A percentile compares a stretch with the other conserved stretches of the same genome.
Evolutionary conservation across 305 asterid species (phyloP).

Genomic region (Fraxinus platypoda): DNA sequence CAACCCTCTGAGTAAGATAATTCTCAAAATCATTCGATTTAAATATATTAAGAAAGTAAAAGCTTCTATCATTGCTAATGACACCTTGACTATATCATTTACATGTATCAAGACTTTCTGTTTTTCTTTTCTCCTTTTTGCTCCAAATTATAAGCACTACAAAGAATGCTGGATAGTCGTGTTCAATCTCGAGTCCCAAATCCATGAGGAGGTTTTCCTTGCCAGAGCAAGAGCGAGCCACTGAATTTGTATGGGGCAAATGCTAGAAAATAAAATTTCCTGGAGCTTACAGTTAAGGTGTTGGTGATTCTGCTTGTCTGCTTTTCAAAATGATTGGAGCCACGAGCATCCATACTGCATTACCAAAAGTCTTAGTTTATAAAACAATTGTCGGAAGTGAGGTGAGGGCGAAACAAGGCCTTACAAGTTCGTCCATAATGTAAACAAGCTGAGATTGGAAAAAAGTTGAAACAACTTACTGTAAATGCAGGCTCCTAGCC

Average conservation of each 20-base stretch:
- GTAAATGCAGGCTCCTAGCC: constrained; percentile 52
- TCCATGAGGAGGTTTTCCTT: background rate
- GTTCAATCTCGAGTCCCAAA: background rate
- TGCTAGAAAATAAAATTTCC: background rate
- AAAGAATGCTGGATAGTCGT: background rate
- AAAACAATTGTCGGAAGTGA: background rate
- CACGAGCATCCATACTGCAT: constrained; percentile 44
- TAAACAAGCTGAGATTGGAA: background rate
- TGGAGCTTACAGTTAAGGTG: background rate
- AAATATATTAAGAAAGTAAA: background rate
- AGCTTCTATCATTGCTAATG: background rate
- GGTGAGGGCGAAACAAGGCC: background rate
- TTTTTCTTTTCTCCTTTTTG: background rate
- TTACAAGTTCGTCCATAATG: background rate
- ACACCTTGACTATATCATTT: constrained; percentile 8
- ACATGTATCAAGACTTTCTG: constrained; percentile 15
- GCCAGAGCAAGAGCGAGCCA: background rate
- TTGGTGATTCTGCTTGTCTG: constrained; percentile 30
- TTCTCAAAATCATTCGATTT: background rate
- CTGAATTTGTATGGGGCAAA: background rate
- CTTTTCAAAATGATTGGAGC: constrained; percentile 40
- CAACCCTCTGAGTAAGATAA: background rate
- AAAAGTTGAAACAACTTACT: constrained; percentile 28
- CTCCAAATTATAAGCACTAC: background rate
- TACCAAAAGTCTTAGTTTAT: background rate